Conservation (phyloP, 495 filamentous ascomycete species). For the Penicillium goetzii region DNA sequence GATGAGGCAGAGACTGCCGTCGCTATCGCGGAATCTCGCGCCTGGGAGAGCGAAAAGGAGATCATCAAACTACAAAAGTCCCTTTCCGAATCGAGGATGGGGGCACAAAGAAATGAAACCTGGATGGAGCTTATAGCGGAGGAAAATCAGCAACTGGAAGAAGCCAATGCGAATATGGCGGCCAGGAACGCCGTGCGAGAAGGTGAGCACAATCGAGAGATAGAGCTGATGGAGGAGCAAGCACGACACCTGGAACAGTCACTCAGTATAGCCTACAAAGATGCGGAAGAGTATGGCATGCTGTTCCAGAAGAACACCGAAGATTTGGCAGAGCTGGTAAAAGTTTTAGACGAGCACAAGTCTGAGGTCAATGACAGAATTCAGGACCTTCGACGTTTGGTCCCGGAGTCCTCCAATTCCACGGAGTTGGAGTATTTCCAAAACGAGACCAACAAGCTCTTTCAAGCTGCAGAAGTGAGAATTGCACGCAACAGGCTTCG, state of each 20-base stretch:
- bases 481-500: constrained; percentile 1
- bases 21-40: background rate
- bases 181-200: background rate
- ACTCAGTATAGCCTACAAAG: background rate
- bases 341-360: background rate
- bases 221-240: background rate
- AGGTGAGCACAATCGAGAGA: background rate
- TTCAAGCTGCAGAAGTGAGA: background rate
- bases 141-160: background rate
- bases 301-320: constrained; percentile 2
- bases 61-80: background rate
- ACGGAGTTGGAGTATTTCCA: background rate
- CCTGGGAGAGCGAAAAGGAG: background rate
- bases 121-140: background rate
- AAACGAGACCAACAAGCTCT: background rate
- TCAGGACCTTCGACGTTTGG: background rate
- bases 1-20: constrained; percentile 1
- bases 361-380: background rate
- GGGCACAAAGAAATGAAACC: background rate
- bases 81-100: background rate
- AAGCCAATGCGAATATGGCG: background rate
- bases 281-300: background rate
- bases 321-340: background rate
- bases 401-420: background rate
- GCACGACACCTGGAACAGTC: background rate